Base-by-base conservation (phyloP, 345 rosid species). In the Balakata baccata region DNA sequence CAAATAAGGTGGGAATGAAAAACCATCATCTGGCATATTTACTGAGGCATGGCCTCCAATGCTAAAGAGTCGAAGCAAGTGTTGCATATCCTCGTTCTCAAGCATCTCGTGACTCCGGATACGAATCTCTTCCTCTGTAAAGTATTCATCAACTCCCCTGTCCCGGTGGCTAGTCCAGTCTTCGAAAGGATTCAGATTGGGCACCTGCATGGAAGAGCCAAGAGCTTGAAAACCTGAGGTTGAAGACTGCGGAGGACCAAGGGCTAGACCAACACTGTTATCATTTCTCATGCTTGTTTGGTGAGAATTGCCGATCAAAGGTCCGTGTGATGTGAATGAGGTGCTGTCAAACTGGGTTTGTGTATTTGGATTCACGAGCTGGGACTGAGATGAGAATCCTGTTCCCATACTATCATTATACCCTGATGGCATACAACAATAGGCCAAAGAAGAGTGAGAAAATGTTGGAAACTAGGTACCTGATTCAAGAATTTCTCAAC, bases 81-180 rank as follows among this genome's bases (percentile, higher is more conserved):
- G 93, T 68, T 94, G 98, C 98, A 92, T 92, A 68, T 94, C 98
- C 80, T 92, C 98, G 61, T 88, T 90, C 85, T 90, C 98, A 7
- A 94, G 97, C 95, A 94, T 92, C 81, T 94, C 98, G 73, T 92
- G 87, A 77, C 97, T 94, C 79, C 90, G 83, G 66, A 88, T 20
- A 64, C 98, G 92, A 67, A 94, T 90, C 63, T 94, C 98, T 78
- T 94, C 98, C 84, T 94, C 98, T 5, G 97, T 76, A 67, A 90
- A 81, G 68, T 81, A 86, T 38, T 92, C 98, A 12, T 87, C 89
- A 58, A 81, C 88, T 67, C 90, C 89, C 82, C 72, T 90, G 73
- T 89, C 97, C 5, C 95, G 81, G 74, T 77, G 82, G 76, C 75
- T 81, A 7, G 91, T 73, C 98, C 97, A 94, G 73, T 90, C 95